Conservation (phyloP, 2,329 filamentous ascomycete genomes). For the Ophiocordyceps camponoti-saundersi region DNA sequence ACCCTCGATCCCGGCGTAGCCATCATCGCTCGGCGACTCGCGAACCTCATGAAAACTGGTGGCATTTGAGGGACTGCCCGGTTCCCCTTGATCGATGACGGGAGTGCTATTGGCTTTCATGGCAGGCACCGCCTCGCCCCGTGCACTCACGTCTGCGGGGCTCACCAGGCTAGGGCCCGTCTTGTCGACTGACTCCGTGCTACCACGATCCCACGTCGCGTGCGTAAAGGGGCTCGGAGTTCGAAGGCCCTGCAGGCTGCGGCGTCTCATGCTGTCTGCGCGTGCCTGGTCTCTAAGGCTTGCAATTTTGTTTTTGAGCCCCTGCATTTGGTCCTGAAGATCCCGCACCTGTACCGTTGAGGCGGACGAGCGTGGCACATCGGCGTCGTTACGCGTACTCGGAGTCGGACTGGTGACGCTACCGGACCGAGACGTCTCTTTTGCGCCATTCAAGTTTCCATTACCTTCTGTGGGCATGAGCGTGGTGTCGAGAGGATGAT, state of each 20-base stretch:
- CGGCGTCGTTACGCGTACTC: conserved; percentile 24
- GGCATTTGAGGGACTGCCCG: not conserved
- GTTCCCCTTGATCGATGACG: not conserved
- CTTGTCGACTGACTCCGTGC: conserved; percentile 8
- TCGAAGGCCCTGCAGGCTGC: conserved; percentile 59
- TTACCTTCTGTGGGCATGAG: conserved; percentile 27
- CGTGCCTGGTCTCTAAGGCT: conserved; percentile 61
- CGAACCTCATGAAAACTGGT: conserved; percentile 1
- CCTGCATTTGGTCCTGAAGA: conserved; percentile 71
- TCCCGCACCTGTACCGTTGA: conserved; percentile 59
- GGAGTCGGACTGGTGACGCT: conserved; percentile 27
- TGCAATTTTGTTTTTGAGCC: conserved; percentile 72
- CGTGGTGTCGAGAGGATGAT: conserved; percentile 21
- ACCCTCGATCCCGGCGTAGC: not conserved
- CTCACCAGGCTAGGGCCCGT: conserved; percentile 6
- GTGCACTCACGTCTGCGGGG: not conserved
- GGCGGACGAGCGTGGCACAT: conserved; percentile 40
- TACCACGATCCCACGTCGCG: conserved; percentile 24
- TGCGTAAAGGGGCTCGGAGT: conserved; percentile 68
- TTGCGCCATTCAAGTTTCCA: conserved; percentile 7
- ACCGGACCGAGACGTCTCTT: conserved; percentile 16
- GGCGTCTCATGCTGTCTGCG: conserved; percentile 61
- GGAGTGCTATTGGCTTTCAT: not conserved
- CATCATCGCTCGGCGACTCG: conserved; percentile 1
- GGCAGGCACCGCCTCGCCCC: not conserved